Conservation (phyloP, 2,329 filamentous ascomycete species). For the Coleophoma cylindrospora region DNA sequence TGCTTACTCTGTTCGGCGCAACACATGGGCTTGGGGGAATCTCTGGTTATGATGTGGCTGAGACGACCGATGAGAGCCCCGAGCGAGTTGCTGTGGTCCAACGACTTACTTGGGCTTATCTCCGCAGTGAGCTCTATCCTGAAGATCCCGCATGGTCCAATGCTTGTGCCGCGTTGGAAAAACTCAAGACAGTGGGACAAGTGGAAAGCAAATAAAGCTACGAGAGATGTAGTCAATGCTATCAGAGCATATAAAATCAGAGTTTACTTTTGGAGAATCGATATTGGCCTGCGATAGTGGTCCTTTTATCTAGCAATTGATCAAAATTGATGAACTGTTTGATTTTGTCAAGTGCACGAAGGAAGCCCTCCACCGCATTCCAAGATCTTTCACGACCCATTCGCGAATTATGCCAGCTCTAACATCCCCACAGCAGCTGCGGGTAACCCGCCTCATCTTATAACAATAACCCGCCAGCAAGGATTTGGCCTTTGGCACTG, state of each 20-base stretch:
- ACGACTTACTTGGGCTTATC: conserved; percentile 33
- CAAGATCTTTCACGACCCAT: too few relatives aligned
- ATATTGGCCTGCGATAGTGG: too few relatives aligned
- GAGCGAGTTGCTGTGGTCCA: conserved; percentile 24
- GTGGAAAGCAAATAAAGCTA: conserved; percentile 3
- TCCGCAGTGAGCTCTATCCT: conserved; percentile 29
- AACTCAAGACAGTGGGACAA: neutral
- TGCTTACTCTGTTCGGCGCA: conserved; percentile 29
- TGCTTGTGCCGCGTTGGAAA: conserved; percentile 1
- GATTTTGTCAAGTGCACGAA: too few relatives aligned
- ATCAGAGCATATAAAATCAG: neutral
- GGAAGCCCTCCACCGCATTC: too few relatives aligned
- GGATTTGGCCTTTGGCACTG: too few relatives aligned
- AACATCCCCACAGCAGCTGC: too few relatives aligned
- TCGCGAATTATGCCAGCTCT: too few relatives aligned
- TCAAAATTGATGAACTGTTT: too few relatives aligned
- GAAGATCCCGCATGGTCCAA: conserved; percentile 15
- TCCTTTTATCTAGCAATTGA: too few relatives aligned
- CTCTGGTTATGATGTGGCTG: conserved; percentile 30
- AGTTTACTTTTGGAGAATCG: too few relatives aligned
- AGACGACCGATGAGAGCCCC: conserved; percentile 29
- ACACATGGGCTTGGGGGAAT: conserved; percentile 34
- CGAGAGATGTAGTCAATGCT: neutral
- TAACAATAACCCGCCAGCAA: too few relatives aligned
- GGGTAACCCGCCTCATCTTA: too few relatives aligned